Evolutionary conservation across 139 green algal genomes (phyloP).

Genomic region (Picochlorum sp.): DNA sequence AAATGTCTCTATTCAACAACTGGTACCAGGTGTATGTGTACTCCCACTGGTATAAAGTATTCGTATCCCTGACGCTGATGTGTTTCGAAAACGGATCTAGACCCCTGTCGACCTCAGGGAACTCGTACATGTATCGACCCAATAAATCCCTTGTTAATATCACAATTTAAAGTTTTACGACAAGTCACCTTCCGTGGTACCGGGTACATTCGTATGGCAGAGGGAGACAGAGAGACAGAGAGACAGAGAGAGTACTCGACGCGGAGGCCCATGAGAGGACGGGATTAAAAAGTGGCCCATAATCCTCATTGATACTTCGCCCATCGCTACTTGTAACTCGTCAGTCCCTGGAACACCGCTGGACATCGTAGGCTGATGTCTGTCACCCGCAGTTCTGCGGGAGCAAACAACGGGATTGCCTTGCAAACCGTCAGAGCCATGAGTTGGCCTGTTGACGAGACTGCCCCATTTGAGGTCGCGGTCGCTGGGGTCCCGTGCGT

Average conservation of each 20-base stretch:
- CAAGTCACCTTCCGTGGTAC: no score
- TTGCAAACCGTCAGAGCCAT: neutral
- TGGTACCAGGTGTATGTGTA: no score
- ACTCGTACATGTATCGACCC: no score
- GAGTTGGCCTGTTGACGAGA: neutral
- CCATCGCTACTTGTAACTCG: neutral
- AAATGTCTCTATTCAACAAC: no score
- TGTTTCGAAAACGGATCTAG: no score
- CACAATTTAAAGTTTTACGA: no score
- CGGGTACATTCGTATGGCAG: no score
- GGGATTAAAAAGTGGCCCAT: neutral
- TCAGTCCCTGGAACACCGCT: neutral
- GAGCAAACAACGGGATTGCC: constrained; percentile 5
- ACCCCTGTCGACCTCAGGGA: no score
- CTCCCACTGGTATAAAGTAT: no score
- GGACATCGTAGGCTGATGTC: neutral
- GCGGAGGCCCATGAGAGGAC: neutral
- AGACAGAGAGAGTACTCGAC: neutral
- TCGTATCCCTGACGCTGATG: no score
- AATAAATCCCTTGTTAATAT: no score
- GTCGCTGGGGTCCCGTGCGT: neutral
- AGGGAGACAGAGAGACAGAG: neutral
- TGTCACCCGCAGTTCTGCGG: neutral
- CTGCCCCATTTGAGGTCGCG: neutral
- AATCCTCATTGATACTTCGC: neutral